These are phyloP conservation scores for Citrullus mucosospermus DNA, from an alignment of 306 rosid species.

Conservation along the genomic window DNA sequence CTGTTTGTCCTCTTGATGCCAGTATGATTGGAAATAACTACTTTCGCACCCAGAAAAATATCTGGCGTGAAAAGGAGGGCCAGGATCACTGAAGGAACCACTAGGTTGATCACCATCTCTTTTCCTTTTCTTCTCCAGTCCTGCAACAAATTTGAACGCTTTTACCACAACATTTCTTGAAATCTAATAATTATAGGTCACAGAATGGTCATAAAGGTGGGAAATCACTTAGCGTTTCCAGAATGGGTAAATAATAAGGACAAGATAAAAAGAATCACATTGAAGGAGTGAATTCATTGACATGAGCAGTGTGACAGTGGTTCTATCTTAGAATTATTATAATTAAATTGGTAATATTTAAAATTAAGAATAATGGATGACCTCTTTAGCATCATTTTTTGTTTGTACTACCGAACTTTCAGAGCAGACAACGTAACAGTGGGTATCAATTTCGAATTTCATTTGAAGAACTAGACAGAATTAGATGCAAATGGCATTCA, in stretches of 20 bases:
- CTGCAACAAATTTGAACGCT: slow-evolving; percentile 28
- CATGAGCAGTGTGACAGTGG: not conserved
- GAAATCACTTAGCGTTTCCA: not conserved
- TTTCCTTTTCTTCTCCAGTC: slow-evolving; percentile 32
- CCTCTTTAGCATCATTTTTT: not conserved
- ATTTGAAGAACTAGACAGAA: slow-evolving; percentile 4
- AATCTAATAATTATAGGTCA: not conserved
- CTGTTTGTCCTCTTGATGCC: slow-evolving; percentile 9
- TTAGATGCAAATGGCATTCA: not conserved
- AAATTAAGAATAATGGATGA: not conserved
- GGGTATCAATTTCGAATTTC: not conserved
- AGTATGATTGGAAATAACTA: slow-evolving; percentile 13
- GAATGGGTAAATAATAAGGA: not conserved
- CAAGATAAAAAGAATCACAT: not conserved
- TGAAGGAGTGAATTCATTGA: not conserved
- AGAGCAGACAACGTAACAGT: not conserved
- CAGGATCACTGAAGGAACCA: slow-evolving; percentile 16
- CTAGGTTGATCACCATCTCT: slow-evolving; percentile 23
- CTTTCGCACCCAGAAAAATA: slow-evolving; percentile 11
- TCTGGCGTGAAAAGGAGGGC: slow-evolving; percentile 13
- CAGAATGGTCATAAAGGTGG: not conserved
- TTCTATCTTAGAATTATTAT: not conserved
- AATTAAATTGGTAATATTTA: not conserved
- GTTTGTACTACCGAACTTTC: not conserved
- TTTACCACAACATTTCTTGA: not conserved